Percentiles rank a stretch among this genome's conserved stretches.
Evolutionary conservation across 2,329 filamentous ascomycete species (phyloP).

Genomic region (Botrytis tulipae): DNA sequence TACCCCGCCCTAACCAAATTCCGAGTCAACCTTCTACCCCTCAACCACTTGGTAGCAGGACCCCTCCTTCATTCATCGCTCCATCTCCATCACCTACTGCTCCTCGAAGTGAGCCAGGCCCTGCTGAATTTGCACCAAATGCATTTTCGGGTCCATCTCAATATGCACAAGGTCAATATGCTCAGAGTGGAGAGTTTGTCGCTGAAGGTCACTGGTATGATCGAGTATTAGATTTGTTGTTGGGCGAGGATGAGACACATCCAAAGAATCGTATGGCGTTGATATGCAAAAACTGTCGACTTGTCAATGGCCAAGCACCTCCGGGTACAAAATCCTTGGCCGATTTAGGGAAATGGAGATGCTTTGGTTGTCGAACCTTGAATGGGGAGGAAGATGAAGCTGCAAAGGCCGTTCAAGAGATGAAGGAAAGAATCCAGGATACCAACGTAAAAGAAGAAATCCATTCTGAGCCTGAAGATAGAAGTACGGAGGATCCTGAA

Average conservation of each 20-base stretch:
- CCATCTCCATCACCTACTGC: constrained; percentile 30
- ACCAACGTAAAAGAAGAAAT: constrained; percentile 17
- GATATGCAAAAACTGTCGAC: constrained; percentile 76
- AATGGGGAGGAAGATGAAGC: constrained; percentile 85
- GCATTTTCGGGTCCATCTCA: constrained; percentile 50
- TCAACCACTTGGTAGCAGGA: constrained; percentile 23
- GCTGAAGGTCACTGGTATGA: constrained; percentile 79
- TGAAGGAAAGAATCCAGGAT: constrained; percentile 34
- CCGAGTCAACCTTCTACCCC: constrained; percentile 33
- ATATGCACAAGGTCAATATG: constrained; percentile 35
- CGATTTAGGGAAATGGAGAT: constrained; percentile 85
- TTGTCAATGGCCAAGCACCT: constrained; percentile 94
- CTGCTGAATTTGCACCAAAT: constrained; percentile 72
- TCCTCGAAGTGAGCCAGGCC: constrained; percentile 24
- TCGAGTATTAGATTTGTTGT: constrained; percentile 82
- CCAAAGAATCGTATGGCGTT: constrained; percentile 87
- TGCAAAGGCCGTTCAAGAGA: constrained; percentile 58
- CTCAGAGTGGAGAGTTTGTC: constrained; percentile 26
- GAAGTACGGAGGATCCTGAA: constrained; percentile 8
- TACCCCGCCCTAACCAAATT: constrained; percentile 44
- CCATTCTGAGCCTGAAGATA: constrained; percentile 10
- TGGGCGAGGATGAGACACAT: constrained; percentile 92
- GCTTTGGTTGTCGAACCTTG: constrained; percentile 74
- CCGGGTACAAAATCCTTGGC: constrained; percentile 75
- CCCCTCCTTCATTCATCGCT: neutral